Evolutionary conservation across 257 asterid species (phyloP).

Genomic region (Nicotiana benthamiana): DNA sequence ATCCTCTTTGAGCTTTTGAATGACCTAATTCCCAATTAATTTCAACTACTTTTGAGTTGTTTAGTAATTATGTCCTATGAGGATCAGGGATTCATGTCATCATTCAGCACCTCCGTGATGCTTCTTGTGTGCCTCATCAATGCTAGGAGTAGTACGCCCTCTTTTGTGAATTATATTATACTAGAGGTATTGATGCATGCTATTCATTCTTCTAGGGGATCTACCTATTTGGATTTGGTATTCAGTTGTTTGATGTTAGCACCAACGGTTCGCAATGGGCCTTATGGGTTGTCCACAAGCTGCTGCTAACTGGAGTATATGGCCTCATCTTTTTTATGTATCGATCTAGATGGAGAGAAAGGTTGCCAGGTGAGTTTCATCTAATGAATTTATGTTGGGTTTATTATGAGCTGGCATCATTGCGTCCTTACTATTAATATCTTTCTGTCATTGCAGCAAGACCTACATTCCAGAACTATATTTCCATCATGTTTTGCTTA

Average conservation of each 20-base stretch:
- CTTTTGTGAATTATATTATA: not conserved
- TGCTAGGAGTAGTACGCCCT: not conserved
- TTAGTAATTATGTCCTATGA: not conserved
- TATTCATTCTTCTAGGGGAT: constrained; percentile 19
- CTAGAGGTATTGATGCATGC: not conserved
- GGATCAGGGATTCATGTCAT: not conserved
- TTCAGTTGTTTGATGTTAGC: constrained; percentile 20
- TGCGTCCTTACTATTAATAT: not conserved
- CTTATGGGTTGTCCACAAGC: constrained; percentile 36
- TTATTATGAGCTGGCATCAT: not conserved
- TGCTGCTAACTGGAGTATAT: constrained; percentile 35
- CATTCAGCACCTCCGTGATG: not conserved
- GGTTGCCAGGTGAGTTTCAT: constrained; percentile 32
- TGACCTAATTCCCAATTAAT: not conserved
- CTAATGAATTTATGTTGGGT: not conserved
- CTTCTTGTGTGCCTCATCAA: not conserved
- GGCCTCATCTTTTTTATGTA: constrained; percentile 32
- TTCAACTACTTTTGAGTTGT: not conserved
- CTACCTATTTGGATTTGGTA: constrained; percentile 32
- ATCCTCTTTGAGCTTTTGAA: not conserved
- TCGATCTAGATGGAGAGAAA: constrained; percentile 33
- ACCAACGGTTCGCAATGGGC: constrained; percentile 26
- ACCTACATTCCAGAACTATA: constrained; percentile 39
- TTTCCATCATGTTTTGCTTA: constrained; percentile 28
- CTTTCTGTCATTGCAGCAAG: constrained; percentile 26